Conservation (phyloP, 2,329 filamentous ascomycete species). For the Nemania serpens region DNA sequence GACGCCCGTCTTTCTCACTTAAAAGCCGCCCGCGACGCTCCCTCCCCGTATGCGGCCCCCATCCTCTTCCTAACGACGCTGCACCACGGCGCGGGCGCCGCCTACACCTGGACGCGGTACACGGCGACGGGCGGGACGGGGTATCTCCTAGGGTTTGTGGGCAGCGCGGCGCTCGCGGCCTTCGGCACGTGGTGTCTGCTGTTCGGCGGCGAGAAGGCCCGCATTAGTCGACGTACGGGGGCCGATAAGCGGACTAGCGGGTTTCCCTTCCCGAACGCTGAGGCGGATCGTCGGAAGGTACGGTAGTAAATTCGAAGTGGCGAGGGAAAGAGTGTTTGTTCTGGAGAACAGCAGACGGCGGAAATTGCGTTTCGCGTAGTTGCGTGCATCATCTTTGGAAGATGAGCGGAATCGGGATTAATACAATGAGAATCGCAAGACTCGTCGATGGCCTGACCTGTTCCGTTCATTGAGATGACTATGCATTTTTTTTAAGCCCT, state of each 20-base stretch:
- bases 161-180: conserved; percentile 60
- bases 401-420: not conserved
- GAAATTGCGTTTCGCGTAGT: not conserved
- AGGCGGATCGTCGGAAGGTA: conserved; percentile 41
- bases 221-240: conserved; percentile 46
- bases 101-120: conserved; percentile 72
- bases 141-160: conserved; percentile 64
- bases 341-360: not conserved
- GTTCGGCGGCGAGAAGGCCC: conserved; percentile 45
- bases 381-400: not conserved
- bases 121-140: conserved; percentile 59
- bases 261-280: conserved; percentile 46
- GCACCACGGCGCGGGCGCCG: conserved; percentile 67
- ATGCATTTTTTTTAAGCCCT: too few relatives aligned
- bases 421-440: not conserved
- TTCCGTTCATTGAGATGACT: too few relatives aligned
- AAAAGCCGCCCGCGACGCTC: conserved; percentile 46
- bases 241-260: conserved; percentile 49
- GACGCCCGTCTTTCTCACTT: too few relatives aligned
- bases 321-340: not conserved
- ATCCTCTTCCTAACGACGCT: conserved; percentile 67
- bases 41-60: conserved; percentile 66
- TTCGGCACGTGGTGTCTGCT: conserved; percentile 66
- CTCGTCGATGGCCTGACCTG: not conserved
- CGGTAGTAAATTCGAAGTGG: conserved; percentile 21